Base-by-base conservation (phyloP, 2,329 filamentous ascomycete genomes). In the Chrysoporthe cubensis region DNA sequence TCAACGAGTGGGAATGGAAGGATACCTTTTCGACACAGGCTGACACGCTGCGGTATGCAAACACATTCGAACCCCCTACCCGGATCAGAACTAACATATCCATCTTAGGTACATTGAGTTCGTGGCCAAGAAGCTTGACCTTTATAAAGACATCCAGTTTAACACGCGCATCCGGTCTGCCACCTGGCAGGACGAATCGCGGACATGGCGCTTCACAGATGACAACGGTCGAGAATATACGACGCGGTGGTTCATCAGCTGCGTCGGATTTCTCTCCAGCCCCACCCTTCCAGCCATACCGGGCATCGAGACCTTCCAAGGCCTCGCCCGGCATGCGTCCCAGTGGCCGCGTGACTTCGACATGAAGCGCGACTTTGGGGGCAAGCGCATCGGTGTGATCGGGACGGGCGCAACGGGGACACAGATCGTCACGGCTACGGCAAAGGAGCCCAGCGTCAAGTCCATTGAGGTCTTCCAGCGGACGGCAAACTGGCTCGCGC, bases 1-100 rank as follows among this genome's bases (percentile, higher is more conserved):
- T 82, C n/a, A 76, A 80, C 46, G 80, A 81, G 65, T 83, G 81
- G 77, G 71, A 78, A 64, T 82, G 79, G 77, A 76, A 72, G 6
- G 76, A 78, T 64, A 72, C 75, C 40, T 78, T 78, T 61, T 73
- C 76, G 1, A 71, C 74, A 2, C 76, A 77, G 64, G 32, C 67
- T 2, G 81, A 83, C 64, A 78, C 78, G 1, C 74, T 79, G 4
- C 73, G 73, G 4, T 57, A 57, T 34, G 52, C 34, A 21, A 57
- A 14, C 44, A 44, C 44, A 14, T 9, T 46, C 13, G 18, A 46
- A 14, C 1, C 2, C 18, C 18, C 13, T 46, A 9, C 13, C 44
- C 18, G 44, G 18, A 46, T n/a, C 13, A 18, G 13, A 18, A 4
- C 44, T 46, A 14, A 46, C n/a, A 1, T 1, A 14, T 46, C 4